phyloP scores from a whole-genome alignment of 2,329 filamentous ascomycete genomes.

The Aspergillus phoenicis region DNA sequence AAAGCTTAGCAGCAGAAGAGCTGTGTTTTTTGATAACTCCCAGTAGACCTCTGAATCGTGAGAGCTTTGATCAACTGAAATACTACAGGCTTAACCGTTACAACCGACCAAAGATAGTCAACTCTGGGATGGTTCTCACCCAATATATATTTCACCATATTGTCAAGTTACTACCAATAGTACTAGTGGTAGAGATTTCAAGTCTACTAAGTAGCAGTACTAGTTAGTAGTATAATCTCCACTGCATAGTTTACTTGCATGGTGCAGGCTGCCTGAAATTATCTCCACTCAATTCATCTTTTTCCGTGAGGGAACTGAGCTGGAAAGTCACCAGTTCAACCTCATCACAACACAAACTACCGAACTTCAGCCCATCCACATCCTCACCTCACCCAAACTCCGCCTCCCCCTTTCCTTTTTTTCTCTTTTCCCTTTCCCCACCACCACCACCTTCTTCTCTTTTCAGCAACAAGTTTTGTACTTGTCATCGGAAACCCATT shows the following conservation, averaged over 20 bases:
- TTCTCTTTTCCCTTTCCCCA: slow-evolving; percentile 8
- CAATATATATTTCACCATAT: too few species aligned
- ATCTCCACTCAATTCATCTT: background rate
- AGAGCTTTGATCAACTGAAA: too few species aligned
- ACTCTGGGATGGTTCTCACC: too few species aligned
- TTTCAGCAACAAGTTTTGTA: background rate
- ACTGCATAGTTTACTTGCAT: background rate
- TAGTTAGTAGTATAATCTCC: background rate
- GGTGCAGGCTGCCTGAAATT: background rate
- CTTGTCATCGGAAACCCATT: slow-evolving; percentile 6
- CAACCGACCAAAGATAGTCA: too few species aligned
- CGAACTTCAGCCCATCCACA: background rate
- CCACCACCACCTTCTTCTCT: background rate
- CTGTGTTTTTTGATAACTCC: too few species aligned
- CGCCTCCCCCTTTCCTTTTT: slow-evolving; percentile 14
- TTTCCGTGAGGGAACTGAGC: background rate
- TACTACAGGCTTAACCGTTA: too few species aligned
- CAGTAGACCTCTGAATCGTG: too few species aligned
- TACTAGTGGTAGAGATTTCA: background rate
- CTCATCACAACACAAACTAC: background rate
- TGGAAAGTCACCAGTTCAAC: background rate
- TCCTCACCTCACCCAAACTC: slow-evolving; percentile 11
- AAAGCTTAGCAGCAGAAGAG: too few species aligned
- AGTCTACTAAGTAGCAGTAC: background rate
- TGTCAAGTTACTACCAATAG: too few species aligned